Conservation (phyloP, 306 rosid genomes). For the Senna tora region DNA sequence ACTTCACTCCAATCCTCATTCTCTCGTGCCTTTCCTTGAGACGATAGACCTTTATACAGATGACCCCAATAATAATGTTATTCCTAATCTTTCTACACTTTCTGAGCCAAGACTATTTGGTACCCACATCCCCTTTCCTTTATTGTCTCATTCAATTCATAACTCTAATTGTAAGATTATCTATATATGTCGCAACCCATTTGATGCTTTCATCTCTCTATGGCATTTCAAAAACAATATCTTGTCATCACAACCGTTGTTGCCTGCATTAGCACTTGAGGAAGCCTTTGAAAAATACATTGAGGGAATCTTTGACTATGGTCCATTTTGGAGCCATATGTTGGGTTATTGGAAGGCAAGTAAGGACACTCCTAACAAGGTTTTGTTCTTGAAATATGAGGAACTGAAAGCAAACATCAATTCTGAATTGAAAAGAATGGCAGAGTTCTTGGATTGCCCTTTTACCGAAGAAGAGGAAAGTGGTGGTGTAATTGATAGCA, state of each 20-base stretch:
- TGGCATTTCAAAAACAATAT: constrained; percentile 35
- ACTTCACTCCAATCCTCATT: constrained; percentile 49
- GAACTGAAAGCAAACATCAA: no score
- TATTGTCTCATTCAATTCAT: constrained; percentile 42
- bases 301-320: no score
- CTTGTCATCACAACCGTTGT: neutral
- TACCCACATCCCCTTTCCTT: constrained; percentile 51
- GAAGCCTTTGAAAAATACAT: no score
- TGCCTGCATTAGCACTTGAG: constrained; percentile 19
- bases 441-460: no score
- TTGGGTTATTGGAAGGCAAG: no score
- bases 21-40: constrained; percentile 50
- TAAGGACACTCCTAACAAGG: no score
- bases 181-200: constrained; percentile 60
- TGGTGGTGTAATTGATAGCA: no score
- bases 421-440: no score
- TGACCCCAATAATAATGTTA: neutral
- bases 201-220: constrained; percentile 55
- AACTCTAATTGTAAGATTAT: constrained; percentile 44
- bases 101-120: constrained; percentile 55
- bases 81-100: constrained; percentile 47
- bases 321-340: no score
- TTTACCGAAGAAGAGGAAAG: no score
- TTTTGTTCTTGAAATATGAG: no score
- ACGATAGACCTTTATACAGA: constrained; percentile 37